These are phyloP conservation scores for Irpex sp. DNA, from an alignment of 1,284 basidiomycete genomes.

Conservation along the genomic window DNA sequence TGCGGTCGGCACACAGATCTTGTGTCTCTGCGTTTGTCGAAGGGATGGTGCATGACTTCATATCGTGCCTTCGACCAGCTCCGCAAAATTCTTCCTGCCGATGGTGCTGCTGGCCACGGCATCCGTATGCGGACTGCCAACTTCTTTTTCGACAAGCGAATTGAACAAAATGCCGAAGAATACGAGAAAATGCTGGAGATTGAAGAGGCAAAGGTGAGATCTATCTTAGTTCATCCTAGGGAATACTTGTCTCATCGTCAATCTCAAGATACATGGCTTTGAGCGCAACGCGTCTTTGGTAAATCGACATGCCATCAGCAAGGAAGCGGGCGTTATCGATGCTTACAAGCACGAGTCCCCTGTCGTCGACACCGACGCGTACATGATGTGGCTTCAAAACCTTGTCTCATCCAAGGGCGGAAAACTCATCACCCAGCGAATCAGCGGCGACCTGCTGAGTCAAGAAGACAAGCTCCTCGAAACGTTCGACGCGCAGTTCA, in stretches of 20 bases:
- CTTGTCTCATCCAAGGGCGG: constrained; percentile 30
- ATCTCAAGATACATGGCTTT: constrained; percentile 25
- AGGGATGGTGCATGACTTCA: constrained; percentile 30
- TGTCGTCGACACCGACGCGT: constrained; percentile 35
- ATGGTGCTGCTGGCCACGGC: constrained; percentile 16
- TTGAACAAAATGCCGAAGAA: constrained; percentile 27
- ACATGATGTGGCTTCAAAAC: constrained; percentile 29
- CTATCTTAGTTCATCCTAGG: neutral
- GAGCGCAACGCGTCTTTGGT: constrained; percentile 23
- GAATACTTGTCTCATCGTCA: neutral
- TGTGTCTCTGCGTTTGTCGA: constrained; percentile 28
- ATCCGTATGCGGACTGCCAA: constrained; percentile 22
- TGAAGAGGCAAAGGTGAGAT: constrained; percentile 2
- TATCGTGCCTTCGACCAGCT: constrained; percentile 28
- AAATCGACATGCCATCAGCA: constrained; percentile 25
- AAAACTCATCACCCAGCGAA: constrained; percentile 25
- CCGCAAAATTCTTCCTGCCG: constrained; percentile 15
- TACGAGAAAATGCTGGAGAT: constrained; percentile 33
- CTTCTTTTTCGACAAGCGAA: constrained; percentile 31
- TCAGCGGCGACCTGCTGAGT: constrained; percentile 23
- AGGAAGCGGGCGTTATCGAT: constrained; percentile 29
- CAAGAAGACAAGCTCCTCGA: constrained; percentile 29
- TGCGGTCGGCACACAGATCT: constrained; percentile 32
- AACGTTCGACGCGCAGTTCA: constrained; percentile 29
- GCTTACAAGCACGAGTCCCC: constrained; percentile 33